These are phyloP conservation scores for Salicornia ramosissima DNA, from an alignment of 148 eudicot species.

Conservation along the genomic window DNA sequence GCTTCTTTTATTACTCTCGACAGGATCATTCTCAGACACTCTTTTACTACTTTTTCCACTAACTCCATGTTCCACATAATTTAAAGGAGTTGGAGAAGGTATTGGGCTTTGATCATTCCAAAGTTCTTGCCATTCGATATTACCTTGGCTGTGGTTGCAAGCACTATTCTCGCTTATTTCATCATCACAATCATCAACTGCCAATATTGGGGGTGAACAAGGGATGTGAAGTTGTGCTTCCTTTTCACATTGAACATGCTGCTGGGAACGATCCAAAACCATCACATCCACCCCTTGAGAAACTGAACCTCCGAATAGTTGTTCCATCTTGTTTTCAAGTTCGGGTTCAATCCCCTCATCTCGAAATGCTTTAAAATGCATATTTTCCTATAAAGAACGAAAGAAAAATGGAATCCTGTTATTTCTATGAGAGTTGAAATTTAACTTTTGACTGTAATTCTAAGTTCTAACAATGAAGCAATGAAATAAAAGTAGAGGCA, in stretches of 20 bases:
- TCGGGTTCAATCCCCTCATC: slow-evolving; percentile 9
- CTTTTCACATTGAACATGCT: background rate
- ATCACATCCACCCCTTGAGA: background rate
- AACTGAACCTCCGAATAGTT: background rate
- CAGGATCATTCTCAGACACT: background rate
- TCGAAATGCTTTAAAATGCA: slow-evolving; percentile 6
- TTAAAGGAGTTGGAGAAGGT: slow-evolving; percentile 3
- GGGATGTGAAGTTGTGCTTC: background rate
- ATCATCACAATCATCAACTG: background rate
- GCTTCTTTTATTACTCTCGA: background rate
- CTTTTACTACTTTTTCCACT: background rate
- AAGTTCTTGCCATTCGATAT: slow-evolving; percentile 2
- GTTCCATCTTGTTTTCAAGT: slow-evolving; percentile 19
- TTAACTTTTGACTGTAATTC: background rate
- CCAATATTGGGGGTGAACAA: background rate
- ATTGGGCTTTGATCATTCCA: slow-evolving; percentile 4
- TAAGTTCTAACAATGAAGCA: too few species aligned
- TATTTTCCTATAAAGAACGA: background rate
- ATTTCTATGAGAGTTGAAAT: background rate
- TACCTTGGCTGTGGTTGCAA: background rate
- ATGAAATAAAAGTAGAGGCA: background rate
- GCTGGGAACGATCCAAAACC: background rate
- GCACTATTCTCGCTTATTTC: slow-evolving; percentile 10
- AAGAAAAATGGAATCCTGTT: background rate
- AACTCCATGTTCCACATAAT: background rate